These are phyloP conservation scores for Oropetium thomaeum DNA, from an alignment of 176 grass and related monocot species.

Conservation along the genomic window DNA sequence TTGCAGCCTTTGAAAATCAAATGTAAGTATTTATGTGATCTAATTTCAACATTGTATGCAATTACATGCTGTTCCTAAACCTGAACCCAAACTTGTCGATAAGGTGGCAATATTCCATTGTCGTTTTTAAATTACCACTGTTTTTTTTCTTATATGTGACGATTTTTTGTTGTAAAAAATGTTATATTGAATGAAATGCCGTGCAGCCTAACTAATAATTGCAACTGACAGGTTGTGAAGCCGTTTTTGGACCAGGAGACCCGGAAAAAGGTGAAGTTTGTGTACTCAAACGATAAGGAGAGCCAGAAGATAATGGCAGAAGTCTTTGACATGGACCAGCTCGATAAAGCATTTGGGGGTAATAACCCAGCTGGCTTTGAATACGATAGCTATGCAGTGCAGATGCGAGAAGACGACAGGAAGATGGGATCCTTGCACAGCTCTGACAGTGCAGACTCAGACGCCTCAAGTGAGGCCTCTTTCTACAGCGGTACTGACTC, in stretches of 20 bases:
- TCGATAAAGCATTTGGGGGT: slow-evolving; percentile 63
- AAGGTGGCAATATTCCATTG: background rate
- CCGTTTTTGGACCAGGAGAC: slow-evolving; percentile 71
- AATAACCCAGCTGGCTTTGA: slow-evolving; percentile 54
- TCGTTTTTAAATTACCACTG: background rate
- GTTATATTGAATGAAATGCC: background rate
- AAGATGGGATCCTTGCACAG: slow-evolving; percentile 43
- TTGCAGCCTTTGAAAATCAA: background rate
- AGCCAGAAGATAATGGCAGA: slow-evolving; percentile 85
- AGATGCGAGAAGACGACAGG: slow-evolving; percentile 62
- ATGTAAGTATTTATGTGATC: background rate
- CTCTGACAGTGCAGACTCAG: slow-evolving; percentile 23
- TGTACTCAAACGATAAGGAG: slow-evolving; percentile 59
- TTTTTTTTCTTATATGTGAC: background rate
- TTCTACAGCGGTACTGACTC: slow-evolving; percentile 53
- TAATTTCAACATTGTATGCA: background rate
- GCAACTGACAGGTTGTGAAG: slow-evolving; percentile 63
- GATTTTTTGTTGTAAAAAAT: background rate
- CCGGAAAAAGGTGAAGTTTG: slow-evolving; percentile 79
- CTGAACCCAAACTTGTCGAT: background rate
- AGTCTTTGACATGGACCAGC: slow-evolving; percentile 65
- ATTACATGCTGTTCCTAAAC: background rate
- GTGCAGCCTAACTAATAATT: slow-evolving; percentile 23
- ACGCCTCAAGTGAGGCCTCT: slow-evolving; percentile 54
- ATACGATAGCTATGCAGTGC: slow-evolving; percentile 52